Evolutionary conservation across 768 basidiomycete species (phyloP), one percentile per base, ranked within the genome.

Genomic region (Antrodiella citrinella): DNA sequence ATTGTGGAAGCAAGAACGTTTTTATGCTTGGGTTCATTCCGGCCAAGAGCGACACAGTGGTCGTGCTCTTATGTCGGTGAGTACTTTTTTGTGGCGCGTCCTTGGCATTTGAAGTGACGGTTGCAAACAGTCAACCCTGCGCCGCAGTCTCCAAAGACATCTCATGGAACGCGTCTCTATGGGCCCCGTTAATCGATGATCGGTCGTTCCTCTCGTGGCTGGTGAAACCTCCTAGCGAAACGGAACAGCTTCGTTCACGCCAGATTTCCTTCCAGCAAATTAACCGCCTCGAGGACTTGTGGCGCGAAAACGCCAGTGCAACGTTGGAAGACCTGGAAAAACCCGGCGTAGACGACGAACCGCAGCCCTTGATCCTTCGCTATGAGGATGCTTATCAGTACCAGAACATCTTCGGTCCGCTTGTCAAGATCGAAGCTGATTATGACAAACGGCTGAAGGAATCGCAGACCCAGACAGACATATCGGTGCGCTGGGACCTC

Each of bases 351-450:
- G 96, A 99, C 60, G 96, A 99, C 66, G 96, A 99, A 61, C 93
- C 96, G 2, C 93, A 97, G 65, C 81, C 86, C 4, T 87, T 99
- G 54, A 64, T 95, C 20, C 69, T 88, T 48, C 85, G 84, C 55
- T 99, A 99, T 66, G 95, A 98, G 64, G 96, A 99, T 65, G 96
- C 96, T 42, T 99, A 98, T 63, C 96, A 98, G 62, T 99, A 99
- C 65, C 96, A 99, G 72, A 99, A 99, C 64, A 98, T 99, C 50
- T 95, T 98, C 61, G 96, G 96, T 3, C 96, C 96, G 13, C 79
- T 99, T 43, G 96, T 99, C 67, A 99, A 99, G 72, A 98, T 99
- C 58, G 96, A 99, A 63, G 96, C 96, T 2, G 96, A 99, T 70
- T 99, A 97, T 61, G 96, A 99, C 64, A 97, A 97, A 70, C 80